These are phyloP conservation scores for Cenchrus americanus DNA, from an alignment of 176 grass and related monocot species.

Conservation along the genomic window DNA sequence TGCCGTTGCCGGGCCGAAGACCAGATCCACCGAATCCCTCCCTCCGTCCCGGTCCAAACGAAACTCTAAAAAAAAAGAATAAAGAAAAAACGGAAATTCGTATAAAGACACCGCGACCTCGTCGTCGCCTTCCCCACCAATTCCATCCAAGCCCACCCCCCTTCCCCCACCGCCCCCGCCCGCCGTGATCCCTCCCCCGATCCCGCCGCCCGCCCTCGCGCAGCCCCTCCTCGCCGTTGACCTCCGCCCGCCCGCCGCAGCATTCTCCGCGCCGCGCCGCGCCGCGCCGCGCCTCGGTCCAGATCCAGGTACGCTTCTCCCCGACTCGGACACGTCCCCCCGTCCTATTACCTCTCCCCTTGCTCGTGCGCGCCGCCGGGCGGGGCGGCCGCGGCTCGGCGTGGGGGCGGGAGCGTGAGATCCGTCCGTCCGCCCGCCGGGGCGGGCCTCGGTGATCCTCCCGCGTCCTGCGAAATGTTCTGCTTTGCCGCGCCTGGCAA, in stretches of 20 bases:
- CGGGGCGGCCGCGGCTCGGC: neutral
- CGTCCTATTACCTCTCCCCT: neutral
- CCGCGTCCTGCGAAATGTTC: neutral
- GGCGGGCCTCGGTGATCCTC: neutral
- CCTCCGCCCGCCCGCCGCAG: neutral
- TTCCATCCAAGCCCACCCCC: slow-evolving; percentile 24
- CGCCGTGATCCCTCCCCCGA: neutral
- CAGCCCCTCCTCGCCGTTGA: neutral
- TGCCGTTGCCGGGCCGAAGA: neutral
- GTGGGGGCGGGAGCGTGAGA: neutral
- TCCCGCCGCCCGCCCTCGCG: neutral
- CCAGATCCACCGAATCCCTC: slow-evolving; percentile 45
- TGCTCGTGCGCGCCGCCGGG: neutral
- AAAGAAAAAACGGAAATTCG: slow-evolving; percentile 7
- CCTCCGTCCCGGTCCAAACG: neutral
- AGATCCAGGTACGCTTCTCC: slow-evolving; percentile 1
- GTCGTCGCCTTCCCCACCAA: slow-evolving; percentile 39
- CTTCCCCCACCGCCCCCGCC: neutral
- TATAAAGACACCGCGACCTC: slow-evolving; percentile 49
- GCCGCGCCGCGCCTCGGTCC: neutral
- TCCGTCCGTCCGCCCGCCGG: neutral
- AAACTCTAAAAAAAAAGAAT: neutral
- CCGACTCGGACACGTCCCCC: neutral
- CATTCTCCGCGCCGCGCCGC: neutral
- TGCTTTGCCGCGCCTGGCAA: neutral